Base-by-base conservation (phyloP, 75 land plant genomes). In the Pinus taeda region DNA sequence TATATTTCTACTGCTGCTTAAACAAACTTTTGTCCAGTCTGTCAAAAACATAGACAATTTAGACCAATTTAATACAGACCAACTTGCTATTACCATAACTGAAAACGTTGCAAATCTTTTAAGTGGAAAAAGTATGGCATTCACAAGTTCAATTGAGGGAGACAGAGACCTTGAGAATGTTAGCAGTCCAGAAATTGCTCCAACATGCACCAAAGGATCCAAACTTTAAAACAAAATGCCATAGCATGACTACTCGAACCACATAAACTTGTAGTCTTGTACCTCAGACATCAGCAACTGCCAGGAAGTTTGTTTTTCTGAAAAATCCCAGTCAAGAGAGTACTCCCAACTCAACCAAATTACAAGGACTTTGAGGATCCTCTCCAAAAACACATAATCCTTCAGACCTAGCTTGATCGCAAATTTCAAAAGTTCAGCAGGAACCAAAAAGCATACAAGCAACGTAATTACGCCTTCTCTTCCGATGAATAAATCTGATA, bases 271-370 rank as follows among this genome's bases (percentile, higher is more conserved):
- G 76, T 64, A 76, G 24, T 80, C 86, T 26, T 77, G 76, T 24
- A 85, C 73, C 75, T 90, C 92, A 15, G 90, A 87, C 21, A 71
- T 79, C 37, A 90, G 60, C 57, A 90, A 75, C 60, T 74, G 73
- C 92, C 92, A 88, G 17, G 88, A 81, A 14, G 71, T 81, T 15
- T 88, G 88, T 30, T 90, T 85, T 63, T 88, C 88, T 3, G 79
- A 18, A 63, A 56, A 78, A 22, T 82, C 90, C 92, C 92, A 90
- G 17, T 69, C 65, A 60, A 88, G 72, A 20, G 90, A 81, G 18
- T 67, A 65, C 78, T 33, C 33, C 1, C 1, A 33, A 33, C 33
- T 75, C 83, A n/a, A 85, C 71, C 71, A 88, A 70, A 12, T 71
- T 71, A 20, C 57, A 64, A 30, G 85, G 74, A 22, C 55, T 24